Evolutionary conservation across 2,329 filamentous ascomycete genomes (phyloP), one percentile per base, ranked within the genome.

Genomic region (Fusarium ramigenum): DNA sequence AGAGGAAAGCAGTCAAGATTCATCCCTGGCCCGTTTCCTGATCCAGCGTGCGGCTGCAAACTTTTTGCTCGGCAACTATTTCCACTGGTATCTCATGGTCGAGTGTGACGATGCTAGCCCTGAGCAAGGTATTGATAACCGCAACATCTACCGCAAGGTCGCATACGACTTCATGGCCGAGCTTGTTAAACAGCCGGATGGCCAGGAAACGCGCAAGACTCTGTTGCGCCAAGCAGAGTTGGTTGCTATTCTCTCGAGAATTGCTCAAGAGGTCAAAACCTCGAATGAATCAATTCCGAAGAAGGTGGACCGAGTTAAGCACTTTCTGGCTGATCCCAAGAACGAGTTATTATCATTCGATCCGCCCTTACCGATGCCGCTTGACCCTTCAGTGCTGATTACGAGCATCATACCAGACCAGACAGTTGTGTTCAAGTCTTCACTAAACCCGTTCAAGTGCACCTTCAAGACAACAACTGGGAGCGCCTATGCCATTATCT

Each of bases 51-150:
- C 96, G 7, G 93, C 93, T 19, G 91, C 92, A 70, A 98, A 97
- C 79, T 93, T 98, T 78, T 92, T 93, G 67, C 88, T 99, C 4
- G 96, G 96, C 36, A 99, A 97, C 80, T 97, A 97, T 83, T 90
- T 99, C 60, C 94, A 98, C 81, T 99, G 96, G 96, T 99, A 98
- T 81, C 87, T 99, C 5, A 98, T 98, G 91, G 96, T 99, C 3
- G 97, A 99, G 83, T 97, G 95, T 75, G 94, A 97, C 76, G 96
- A 98, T 80, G 86, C 87, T 66, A 95, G 93, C 73, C 90, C 91
- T 7, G 92, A 94, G 47, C 93, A 95, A 76, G 88, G 91, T 28
- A 86, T 90, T 9, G 90, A 92, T 63, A 93, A 96, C 79, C 92
- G 93, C 50, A 93, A 93, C 70, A 90, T 98, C 23, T 99, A 97